Base-by-base conservation (phyloP, 192 early-diverging fungal genomes). In the Gonapodya prolifera region DNA sequence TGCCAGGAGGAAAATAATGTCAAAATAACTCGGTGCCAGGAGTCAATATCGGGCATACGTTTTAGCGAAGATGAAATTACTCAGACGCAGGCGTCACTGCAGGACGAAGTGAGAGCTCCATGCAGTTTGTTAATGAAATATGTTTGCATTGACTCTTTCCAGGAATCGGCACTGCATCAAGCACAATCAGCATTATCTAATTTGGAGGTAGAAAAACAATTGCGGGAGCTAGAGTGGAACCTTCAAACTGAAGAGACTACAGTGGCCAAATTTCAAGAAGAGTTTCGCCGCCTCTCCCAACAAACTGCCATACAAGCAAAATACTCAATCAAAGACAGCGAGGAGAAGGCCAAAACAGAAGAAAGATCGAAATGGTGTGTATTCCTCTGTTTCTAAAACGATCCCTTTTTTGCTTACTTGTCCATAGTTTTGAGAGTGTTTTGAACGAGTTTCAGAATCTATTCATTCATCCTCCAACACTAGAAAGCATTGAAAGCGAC, bases 31-130 rank as follows among this genome's bases (percentile, higher is more conserved):
- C 45, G 8, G 45, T 23, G 8, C 8, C 45, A 61, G 45, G 45
- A 61, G 23, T 16, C 8, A 23, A 16, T 61, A 16, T 61, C 45
- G 23, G 45, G 45, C 45, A 61, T 16, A 61, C 8, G 8, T 16
- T 61, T 61, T 23, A 16, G 8, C 45, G 45, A 61, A 23, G 45
- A 61, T 8, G 45, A 61, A 23, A 77, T 77, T 28, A 82, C 81
- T 84, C 76, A 82, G 71, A 81, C 80, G 78, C 80, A 82, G 1
- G 29, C 79, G 29, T 80, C 89, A 78, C 70, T 91, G 2, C 77
- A 77, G 18, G 79, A 79, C 8, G 45, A 61, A 23, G 45, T 61
- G 45, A 30, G 71, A 16, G 71, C 71, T 73, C 13, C 29, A 69
- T n/a, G 45, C 13, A n/a, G 13, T 69, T 8, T n/a, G 45, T 69